phyloP scores from a whole-genome alignment of 1,139 yeast species.

The Suhomyces chickasaworum region DNA sequence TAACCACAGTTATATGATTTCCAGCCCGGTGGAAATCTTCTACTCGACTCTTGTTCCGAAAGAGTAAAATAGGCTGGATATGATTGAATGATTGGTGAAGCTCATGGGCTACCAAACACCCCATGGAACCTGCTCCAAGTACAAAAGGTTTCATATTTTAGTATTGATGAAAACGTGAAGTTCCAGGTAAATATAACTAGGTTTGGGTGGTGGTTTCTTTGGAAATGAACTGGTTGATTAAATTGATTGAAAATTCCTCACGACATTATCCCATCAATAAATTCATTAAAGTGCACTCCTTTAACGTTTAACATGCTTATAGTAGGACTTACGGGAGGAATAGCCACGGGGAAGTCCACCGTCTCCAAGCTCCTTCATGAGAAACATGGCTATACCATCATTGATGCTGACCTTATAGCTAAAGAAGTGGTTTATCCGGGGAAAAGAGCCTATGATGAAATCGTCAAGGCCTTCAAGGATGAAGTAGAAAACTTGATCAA shows the following conservation, averaged over 20 bases:
- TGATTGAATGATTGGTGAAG: conserved; percentile 31
- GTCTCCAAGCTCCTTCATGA: conserved; percentile 64
- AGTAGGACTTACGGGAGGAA: conserved; percentile 94
- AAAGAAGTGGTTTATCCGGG: conserved; percentile 85
- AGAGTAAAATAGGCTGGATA: conserved; percentile 38
- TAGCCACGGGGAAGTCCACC: conserved; percentile 93
- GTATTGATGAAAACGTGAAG: not conserved
- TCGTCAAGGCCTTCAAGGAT: conserved; percentile 59
- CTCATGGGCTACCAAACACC: conserved; percentile 44
- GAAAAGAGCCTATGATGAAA: conserved; percentile 62
- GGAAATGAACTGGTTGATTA: not conserved
- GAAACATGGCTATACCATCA: conserved; percentile 55
- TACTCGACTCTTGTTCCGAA: conserved; percentile 41
- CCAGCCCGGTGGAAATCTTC: conserved; percentile 42
- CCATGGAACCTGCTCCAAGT: conserved; percentile 50
- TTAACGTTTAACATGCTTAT: conserved; percentile 62
- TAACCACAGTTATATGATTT: conserved; percentile 34
- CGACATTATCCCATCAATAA: not conserved
- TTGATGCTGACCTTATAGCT: conserved; percentile 93
- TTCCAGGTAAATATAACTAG: not conserved
- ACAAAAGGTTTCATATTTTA: conserved; percentile 28
- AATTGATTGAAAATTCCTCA: not conserved
- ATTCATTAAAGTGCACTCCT: not conserved
- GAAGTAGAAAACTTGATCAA: conserved; percentile 58
- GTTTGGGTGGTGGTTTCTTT: not conserved